A percentile compares a stretch with the other conserved stretches of the same genome.
These are phyloP conservation scores for Sporothrix pseudoabietina DNA, from an alignment of 2,329 filamentous ascomycete genomes.

Conservation along the genomic window DNA sequence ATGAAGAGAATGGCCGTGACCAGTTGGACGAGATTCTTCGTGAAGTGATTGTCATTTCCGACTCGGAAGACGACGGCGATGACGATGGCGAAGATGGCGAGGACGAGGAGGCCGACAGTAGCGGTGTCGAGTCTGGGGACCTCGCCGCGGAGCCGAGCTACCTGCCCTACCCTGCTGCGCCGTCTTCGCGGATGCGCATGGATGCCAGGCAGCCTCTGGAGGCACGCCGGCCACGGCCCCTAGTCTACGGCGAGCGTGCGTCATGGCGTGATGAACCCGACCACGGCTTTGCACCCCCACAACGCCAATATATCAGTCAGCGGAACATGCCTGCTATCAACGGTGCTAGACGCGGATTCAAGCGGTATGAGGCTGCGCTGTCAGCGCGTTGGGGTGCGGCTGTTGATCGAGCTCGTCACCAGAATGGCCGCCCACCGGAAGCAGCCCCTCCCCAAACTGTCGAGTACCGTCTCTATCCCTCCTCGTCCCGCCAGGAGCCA, in stretches of 20 bases:
- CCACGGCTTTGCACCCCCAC: not conserved
- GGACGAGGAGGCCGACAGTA: slow-evolving; percentile 41
- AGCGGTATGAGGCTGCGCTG: slow-evolving; percentile 48
- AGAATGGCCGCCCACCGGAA: slow-evolving; percentile 14
- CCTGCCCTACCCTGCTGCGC: not conserved
- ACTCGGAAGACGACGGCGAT: slow-evolving; percentile 54
- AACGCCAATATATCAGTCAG: not conserved
- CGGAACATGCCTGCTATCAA: not conserved
- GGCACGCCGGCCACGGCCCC: not conserved
- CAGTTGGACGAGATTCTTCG: slow-evolving; percentile 67
- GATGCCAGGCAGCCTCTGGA: not conserved
- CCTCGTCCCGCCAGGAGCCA: not conserved
- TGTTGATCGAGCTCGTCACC: slow-evolving; percentile 37
- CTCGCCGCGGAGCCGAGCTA: slow-evolving; percentile 20
- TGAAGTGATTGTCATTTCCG: slow-evolving; percentile 68
- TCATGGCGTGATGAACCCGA: slow-evolving; percentile 3
- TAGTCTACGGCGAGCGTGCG: not conserved
- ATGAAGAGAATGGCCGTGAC: slow-evolving; percentile 68
- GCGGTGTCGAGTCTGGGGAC: slow-evolving; percentile 28
- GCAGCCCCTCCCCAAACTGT: not conserved
- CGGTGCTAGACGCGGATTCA: slow-evolving; percentile 46
- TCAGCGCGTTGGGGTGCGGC: slow-evolving; percentile 41
- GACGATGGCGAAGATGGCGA: slow-evolving; percentile 48
- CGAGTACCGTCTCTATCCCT: not conserved
- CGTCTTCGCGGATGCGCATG: not conserved